Evolutionary conservation across 2,329 filamentous ascomycete genomes (phyloP).

Genomic region (Periconia sp.): DNA sequence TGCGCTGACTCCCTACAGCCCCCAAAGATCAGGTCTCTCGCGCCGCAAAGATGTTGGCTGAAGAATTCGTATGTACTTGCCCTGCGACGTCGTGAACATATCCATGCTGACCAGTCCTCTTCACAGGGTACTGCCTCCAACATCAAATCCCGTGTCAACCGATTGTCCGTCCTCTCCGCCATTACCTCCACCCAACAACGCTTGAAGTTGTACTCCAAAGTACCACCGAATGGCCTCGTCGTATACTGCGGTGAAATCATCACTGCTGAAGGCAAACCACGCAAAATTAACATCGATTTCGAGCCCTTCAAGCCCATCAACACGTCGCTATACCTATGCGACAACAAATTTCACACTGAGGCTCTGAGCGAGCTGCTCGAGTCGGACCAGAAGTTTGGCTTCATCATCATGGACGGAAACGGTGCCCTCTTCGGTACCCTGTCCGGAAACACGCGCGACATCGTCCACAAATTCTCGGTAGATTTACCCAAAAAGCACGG

Average conservation of each 20-base stretch:
- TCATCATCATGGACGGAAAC: conserved; percentile 99
- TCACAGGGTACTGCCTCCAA: conserved; percentile 91
- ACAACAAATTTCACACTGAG: conserved; percentile 99
- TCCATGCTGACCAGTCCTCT: conserved; percentile 10
- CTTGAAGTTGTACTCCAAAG: conserved; percentile 98
- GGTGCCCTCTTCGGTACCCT: conserved; percentile 95
- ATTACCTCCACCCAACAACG: conserved; percentile 99
- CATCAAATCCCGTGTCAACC: conserved; percentile 99
- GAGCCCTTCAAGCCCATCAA: conserved; percentile 99
- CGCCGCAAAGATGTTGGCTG: conserved; percentile 98
- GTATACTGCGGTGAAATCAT: conserved; percentile 99
- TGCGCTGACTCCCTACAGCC: conserved; percentile 55
- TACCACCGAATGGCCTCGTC: conserved; percentile 94
- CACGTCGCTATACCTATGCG: conserved; percentile 97
- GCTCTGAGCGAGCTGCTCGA: conserved; percentile 95
- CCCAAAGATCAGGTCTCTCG: conserved; percentile 98
- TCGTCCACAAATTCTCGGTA: conserved; percentile 97
- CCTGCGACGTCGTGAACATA: neutral
- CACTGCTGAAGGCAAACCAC: conserved; percentile 96
- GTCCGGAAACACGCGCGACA: conserved; percentile 94
- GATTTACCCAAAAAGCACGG: conserved; percentile 99
- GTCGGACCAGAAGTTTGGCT: conserved; percentile 98
- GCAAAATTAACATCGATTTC: conserved; percentile 99
- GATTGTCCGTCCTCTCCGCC: conserved; percentile 94
- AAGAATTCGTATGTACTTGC: conserved; percentile 84